Evolutionary conservation across 192 early-diverging fungal genomes (phyloP).

Genomic region (Neocallimastix lanati): DNA sequence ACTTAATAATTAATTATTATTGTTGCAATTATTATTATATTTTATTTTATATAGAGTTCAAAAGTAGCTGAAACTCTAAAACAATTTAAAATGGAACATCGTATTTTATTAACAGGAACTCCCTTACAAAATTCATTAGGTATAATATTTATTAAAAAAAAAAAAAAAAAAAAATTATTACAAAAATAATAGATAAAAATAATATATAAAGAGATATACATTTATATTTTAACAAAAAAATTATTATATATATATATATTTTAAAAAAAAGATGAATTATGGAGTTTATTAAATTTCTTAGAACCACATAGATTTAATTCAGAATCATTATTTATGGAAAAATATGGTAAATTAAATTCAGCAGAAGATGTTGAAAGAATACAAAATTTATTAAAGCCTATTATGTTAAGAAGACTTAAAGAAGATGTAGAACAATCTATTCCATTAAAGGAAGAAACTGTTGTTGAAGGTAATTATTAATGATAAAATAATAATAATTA

Average conservation of each 20-base stretch:
- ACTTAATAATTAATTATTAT: neutral
- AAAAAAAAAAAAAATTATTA: no score
- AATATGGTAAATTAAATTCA: constrained; percentile 49
- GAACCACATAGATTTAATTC: constrained; percentile 49
- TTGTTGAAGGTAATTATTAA: constrained; percentile 44
- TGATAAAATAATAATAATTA: no score
- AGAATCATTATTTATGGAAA: constrained; percentile 28
- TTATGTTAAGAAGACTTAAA: constrained; percentile 73
- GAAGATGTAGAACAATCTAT: constrained; percentile 78
- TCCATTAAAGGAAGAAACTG: constrained; percentile 78
- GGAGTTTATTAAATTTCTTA: constrained; percentile 63
- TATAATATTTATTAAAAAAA: no score
- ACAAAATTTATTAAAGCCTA: constrained; percentile 56
- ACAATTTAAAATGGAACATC: constrained; percentile 55
- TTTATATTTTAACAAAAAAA: no score
- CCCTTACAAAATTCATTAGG: constrained; percentile 42
- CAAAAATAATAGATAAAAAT: no score
- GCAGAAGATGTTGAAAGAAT: constrained; percentile 61
- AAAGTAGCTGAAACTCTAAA: constrained; percentile 61
- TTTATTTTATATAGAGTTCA: constrained; percentile 12
- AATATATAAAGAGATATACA: no score
- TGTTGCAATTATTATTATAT: neutral
- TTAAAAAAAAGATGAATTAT: constrained; percentile 71
- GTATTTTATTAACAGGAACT: constrained; percentile 63
- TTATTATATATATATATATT: no score